phyloP scores from a whole-genome alignment of 106 monocot genomes.

The Phalaenopsis aphrodite region DNA sequence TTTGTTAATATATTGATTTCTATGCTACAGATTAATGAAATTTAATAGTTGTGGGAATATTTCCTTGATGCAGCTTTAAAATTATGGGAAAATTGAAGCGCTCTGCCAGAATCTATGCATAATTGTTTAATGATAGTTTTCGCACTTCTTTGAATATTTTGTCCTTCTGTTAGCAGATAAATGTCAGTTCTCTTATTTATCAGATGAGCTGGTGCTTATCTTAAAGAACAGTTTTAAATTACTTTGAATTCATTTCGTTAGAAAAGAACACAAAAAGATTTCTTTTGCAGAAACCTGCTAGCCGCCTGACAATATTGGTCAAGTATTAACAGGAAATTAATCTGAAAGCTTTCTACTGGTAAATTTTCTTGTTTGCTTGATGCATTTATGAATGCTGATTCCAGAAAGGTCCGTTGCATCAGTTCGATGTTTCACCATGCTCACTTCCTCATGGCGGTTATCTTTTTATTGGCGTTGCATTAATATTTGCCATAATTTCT shows the following conservation, averaged over 20 bases:
- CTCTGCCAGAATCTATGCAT: background rate
- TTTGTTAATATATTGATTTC: background rate
- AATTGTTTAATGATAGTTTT: background rate
- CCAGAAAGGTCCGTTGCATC: background rate
- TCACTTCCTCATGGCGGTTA: background rate
- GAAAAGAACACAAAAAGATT: background rate
- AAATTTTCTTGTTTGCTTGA: background rate
- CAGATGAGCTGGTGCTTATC: too few species aligned
- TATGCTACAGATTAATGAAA: background rate
- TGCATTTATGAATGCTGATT: background rate
- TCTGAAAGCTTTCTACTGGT: background rate
- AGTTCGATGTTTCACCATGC: background rate
- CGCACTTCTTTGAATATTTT: background rate
- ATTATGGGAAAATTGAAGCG: background rate
- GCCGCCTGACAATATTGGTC: background rate
- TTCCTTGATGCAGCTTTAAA: background rate
- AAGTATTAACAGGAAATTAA: background rate
- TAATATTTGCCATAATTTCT: background rate
- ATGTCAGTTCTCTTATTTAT: background rate
- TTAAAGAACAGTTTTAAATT: background rate
- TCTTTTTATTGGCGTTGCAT: background rate
- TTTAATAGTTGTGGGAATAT: background rate
- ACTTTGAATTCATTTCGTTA: background rate
- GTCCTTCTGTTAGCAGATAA: background rate
- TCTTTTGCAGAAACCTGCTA: background rate